Evolutionary conservation across 1,284 basidiomycete species (phyloP), one percentile per base, ranked within the genome.

Genomic region (Inonotus obliquus): DNA sequence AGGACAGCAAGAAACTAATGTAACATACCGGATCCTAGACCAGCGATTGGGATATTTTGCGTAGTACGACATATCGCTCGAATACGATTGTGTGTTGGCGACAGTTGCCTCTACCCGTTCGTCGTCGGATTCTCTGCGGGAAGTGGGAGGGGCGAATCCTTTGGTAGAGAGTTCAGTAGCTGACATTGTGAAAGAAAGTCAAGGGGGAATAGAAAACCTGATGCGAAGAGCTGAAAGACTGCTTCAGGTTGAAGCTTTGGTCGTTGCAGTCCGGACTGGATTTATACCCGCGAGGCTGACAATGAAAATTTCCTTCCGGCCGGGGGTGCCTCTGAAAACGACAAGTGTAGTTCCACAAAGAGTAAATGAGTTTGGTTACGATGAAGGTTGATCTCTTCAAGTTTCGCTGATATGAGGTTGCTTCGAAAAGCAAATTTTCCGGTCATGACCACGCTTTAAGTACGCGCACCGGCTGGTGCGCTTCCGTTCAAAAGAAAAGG

Each of bases 21-120:
- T 13, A 13, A 23, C 54, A 19, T 60, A 63, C 62, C 62, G 62
- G 19, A 63, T n/a, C 19, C 27, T 56, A 27, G 57, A 47, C 62
- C 62, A 63, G 4, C 57, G 57, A 32, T 63, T 63, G 2, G 61
- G 61, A 37, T 45, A 54, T 27, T 37, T 61, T 4, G 45, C 25
- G 32, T 51, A 37, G 21, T 47, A 35, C 14, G 51, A 14, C 44
- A 38, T 38, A 32, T 49, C 55, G 29, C 17, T 52, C 17, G 51
- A 27, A n/a, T 52, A 52, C 17, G 51, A 35, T 35, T 52, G 51
- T 11, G 51, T 27, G 32, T 52, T 52, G 14, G 51, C 23, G 17
- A 52, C 41, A 21, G 41, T 44, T 14, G 41, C n/a, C 41, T 44
- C 41, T 2, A 44, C 41, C 17, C 10, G 27, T 32, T 52, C 53